Evolutionary conservation across 2,329 filamentous ascomycete species (phyloP), one percentile per base, ranked within the genome.

Genomic region (Teratosphaeriaceae sp.): DNA sequence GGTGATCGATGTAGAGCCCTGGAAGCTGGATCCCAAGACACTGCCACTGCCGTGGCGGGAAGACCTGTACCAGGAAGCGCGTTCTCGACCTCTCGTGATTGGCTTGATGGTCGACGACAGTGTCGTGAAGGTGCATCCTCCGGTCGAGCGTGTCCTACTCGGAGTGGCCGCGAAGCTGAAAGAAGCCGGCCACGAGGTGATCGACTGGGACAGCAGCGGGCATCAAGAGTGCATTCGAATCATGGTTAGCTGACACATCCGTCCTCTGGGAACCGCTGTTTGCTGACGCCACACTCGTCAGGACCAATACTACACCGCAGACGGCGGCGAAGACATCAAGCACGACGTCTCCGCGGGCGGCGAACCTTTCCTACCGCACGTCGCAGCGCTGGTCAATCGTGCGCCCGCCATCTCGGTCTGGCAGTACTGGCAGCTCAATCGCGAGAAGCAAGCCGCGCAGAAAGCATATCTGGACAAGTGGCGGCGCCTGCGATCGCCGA

Each of bases 81-180:
- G 70, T 42, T 24, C 64, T 40, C 47, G 58, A 3, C 63, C 62
- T 45, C 61, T 83, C 4, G 79, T 75, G 51, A 66, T 85, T n/a
- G 82, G 72, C 0, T 68, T 80, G 1, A 62, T 81, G 37, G 72
- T 73, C 67, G 69, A 77, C 59, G 78, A 83, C 45, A 75, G 72
- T 0, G 67, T 82, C 8, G 75, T 82, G 0, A 71, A 67, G 50
- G 76, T 76, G 1, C 78, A 80, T 46, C 79, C 79, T 0, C 78
- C 79, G 0, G 68, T 82, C 27, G 63, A 64, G 1, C 65, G 80
- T 30, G 80, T 79, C 1, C 54, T 85, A 27, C 65, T 67, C 40
- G 71, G 77, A 40, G 69, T 77, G 0, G 74, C 73, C 0, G 68
- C 71, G 11, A 74, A 74, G 58, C 49, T 84, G 44, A 66, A 64